These are phyloP conservation scores for Moniliella sp. DNA, from an alignment of 1,284 basidiomycete species.

Conservation along the genomic window DNA sequence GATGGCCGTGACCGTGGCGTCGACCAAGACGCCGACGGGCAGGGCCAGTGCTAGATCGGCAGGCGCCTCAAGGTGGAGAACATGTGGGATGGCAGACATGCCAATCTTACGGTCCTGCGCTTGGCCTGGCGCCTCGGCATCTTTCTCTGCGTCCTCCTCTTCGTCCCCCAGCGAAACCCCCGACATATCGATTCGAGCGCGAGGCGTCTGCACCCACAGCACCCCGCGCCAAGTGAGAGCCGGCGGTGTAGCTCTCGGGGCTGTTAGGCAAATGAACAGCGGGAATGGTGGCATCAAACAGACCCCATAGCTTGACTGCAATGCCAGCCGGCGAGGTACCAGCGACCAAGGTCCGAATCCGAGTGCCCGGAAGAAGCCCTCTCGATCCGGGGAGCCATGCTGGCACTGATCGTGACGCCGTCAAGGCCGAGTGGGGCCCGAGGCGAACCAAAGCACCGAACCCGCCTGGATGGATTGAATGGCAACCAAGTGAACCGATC, in stretches of 20 bases:
- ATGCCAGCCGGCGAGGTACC: conserved; percentile 57
- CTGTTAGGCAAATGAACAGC: conserved; percentile 51
- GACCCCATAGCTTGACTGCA: conserved; percentile 72
- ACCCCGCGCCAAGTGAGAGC: conserved; percentile 37
- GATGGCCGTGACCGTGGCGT: conserved; percentile 13
- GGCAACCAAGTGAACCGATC: conserved; percentile 27
- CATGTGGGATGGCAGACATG: conserved; percentile 18
- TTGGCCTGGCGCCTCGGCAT: no score
- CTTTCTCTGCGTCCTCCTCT: no score
- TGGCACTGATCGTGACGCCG: conserved; percentile 7
- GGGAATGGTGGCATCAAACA: conserved; percentile 78
- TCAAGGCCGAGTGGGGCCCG: conserved; percentile 12
- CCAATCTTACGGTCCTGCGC: conserved; percentile 13
- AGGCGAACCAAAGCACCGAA: conserved; percentile 8
- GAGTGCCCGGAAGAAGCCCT: conserved; percentile 63
- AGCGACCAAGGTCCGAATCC: conserved; percentile 68
- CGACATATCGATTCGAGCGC: no score
- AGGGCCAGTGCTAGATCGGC: conserved; percentile 11
- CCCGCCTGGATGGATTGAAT: no score
- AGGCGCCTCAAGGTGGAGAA: conserved; percentile 9
- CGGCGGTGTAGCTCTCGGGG: conserved; percentile 44
- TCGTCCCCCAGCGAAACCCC: no score
- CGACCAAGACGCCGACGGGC: conserved; percentile 18
- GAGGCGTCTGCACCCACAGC: conserved; percentile 5
- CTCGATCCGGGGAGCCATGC: conserved; percentile 39